Evolutionary conservation across 1,139 yeast species (phyloP), one percentile per base, ranked within the genome.

Genomic region (Debaryomyces singareniensis): DNA sequence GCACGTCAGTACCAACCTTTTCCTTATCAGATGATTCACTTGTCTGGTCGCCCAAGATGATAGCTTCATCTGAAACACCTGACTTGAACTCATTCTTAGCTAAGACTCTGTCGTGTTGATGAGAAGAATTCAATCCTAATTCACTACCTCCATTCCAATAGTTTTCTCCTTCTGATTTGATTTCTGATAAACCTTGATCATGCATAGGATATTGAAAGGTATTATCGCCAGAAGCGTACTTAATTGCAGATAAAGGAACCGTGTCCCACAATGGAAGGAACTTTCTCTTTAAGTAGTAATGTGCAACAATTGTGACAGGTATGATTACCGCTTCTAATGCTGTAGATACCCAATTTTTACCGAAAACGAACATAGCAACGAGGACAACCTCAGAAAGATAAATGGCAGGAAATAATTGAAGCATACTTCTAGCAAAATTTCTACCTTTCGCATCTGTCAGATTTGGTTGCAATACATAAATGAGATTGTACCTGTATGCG

Each of bases 201-300:
- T 63, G 55, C 52, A 53, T 55, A 42, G 86, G 78, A 43, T 68
- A 67, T 31, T 53, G 70, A 45, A 54, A 58, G n/a, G 64, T 52
- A 1, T 51, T 30, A 36, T 69, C 77, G 36, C 79, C 81, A 39
- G 75, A 64, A 24, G 80, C 75, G 42, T 70, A 68, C 38, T 65
- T 64, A 38, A 82, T 66, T 4, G 85, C 86, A 33, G 85, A 75
- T 30, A 94, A 70, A 38, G 96, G 91, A 30, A 82, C 85, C 24
- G 69, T 63, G 44, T 74, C 85, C 44, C 76, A 60, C 35, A 80
- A 54, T 26, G 84, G 78, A 31, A 75, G 65, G 50, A 79, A 79
- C 38, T 53, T 69, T 51, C 68, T 53, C 51, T 75, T 75, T 50
- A 75, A 60, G 51, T 67, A 78, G 20, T 79, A 30, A 45, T 78